phyloP scores from a whole-genome alignment of 1,284 basidiomycete genomes.

The Tylopilus sp. region DNA sequence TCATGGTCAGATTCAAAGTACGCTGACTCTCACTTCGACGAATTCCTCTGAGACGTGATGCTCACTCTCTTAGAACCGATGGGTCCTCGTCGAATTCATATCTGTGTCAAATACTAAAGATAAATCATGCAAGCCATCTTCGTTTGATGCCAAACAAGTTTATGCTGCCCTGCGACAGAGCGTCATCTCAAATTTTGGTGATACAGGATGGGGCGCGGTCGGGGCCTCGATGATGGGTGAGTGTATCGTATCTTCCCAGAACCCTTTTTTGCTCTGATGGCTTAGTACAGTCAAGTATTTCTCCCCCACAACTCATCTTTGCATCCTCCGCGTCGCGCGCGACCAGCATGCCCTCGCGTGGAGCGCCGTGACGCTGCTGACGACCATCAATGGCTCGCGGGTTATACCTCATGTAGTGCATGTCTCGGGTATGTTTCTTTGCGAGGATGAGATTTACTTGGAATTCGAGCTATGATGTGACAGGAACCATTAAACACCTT shows the following conservation, averaged over 20 bases:
- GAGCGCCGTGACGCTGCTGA: conserved; percentile 76
- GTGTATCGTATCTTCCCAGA: conserved; percentile 18
- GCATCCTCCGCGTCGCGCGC: conserved; percentile 81
- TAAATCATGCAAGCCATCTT: not conserved
- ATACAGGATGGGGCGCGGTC: conserved; percentile 83
- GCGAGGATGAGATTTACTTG: not conserved
- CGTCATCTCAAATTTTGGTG: conserved; percentile 79
- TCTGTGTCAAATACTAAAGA: conserved; percentile 16
- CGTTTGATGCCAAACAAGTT: conserved; percentile 68
- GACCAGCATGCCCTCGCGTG: conserved; percentile 81
- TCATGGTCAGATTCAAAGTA: conserved; percentile 43
- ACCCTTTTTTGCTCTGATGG: not conserved
- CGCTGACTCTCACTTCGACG: not conserved
- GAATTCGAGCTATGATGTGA: not conserved
- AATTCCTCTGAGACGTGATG: not conserved
- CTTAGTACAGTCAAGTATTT: conserved; percentile 77
- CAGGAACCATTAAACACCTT: conserved; percentile 84
- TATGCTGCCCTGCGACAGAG: conserved; percentile 76
- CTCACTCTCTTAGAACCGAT: conserved; percentile 68
- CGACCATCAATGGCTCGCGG: conserved; percentile 63
- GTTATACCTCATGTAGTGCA: conserved; percentile 80
- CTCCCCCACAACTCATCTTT: conserved; percentile 80
- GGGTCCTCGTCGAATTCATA: conserved; percentile 82
- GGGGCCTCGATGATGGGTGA: conserved; percentile 73
- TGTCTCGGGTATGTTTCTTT: conserved; percentile 68